Evolutionary conservation across 192 early-diverging fungal species (phyloP), one percentile per base, ranked within the genome.

Genomic region (Helicostylum pulchrum): DNA sequence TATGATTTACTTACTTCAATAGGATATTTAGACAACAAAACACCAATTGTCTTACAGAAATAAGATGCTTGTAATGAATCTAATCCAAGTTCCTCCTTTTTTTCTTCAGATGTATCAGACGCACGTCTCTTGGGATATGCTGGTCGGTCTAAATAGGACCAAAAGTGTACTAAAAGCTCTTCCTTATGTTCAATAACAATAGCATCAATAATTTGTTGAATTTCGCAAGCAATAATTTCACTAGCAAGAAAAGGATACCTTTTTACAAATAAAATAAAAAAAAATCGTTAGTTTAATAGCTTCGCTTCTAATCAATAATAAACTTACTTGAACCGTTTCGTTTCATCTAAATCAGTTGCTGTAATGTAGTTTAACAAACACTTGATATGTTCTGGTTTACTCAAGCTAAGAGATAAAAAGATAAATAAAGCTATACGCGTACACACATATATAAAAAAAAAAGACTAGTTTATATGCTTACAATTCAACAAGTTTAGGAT

Each of bases 21-120:
- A 26, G 92, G 91, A 70, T 97, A 94, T 78, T 94, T 94, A 72
- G 89, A 81, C 66, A 97, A 72, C 30, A 97, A 82, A 4, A 92
- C 86, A 30, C 82, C 84, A 78, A 95, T 94, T 19, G 95, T 90
- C 78, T 95, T 96, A 65, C 81, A 82, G 75, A 97, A 99, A 74
- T 94, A 92, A 48, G 87, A 90, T 17, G 95, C 92, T 62, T 94
- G 92, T 26, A 91, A 76, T 11, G 86, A 78, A 67, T 93, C 84
- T 64, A 96, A 73, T 62, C 61, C 60, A 45, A 14, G 7, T 17
- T 44, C 57, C 43, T 20, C 20, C 19, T 15, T 42, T 36, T 56
- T 17, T 5, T 59, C 57, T 15, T 59, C 42, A 20, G 17, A 39
- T 9, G 20, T 21, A 44, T 59, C 57, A 20, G 57, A 59, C 12